A percentile compares a stretch with the other conserved stretches of the same genome.
Evolutionary conservation across 805 yeast species (phyloP).

Genomic region (Candida endomychidarum): DNA sequence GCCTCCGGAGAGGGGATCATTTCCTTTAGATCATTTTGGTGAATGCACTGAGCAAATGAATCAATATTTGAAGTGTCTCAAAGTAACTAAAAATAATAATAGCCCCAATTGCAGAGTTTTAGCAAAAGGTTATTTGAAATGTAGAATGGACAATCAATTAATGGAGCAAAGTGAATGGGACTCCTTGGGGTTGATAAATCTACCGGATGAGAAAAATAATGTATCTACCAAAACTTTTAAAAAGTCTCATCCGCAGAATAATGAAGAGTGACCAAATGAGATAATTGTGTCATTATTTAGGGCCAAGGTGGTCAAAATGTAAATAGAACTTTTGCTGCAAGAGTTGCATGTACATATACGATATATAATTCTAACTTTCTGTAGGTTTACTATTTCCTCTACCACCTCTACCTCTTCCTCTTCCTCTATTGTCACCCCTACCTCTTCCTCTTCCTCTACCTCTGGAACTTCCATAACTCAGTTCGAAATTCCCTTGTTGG

Average conservation of each 20-base stretch:
- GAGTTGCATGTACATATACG: neutral
- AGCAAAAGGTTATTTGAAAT: conserved; percentile 78
- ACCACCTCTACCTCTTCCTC: conserved; percentile 5
- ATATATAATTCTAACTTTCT: neutral
- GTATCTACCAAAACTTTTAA: neutral
- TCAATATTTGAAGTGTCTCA: conserved; percentile 74
- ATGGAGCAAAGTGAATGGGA: conserved; percentile 47
- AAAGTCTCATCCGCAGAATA: neutral
- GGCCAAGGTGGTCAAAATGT: too few relatives aligned
- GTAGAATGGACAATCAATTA: conserved; percentile 78
- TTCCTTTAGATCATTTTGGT: conserved; percentile 85
- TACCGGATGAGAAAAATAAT: conserved; percentile 28
- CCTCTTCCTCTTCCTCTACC: conserved; percentile 17
- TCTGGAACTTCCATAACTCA: neutral
- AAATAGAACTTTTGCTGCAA: too few relatives aligned
- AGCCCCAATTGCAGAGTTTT: conserved; percentile 87
- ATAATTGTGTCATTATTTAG: too few relatives aligned
- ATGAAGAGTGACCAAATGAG: neutral
- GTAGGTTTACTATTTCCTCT: neutral
- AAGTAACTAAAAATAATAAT: conserved; percentile 74
- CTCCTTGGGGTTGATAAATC: conserved; percentile 40
- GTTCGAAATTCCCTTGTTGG: neutral
- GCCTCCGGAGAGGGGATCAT: conserved; percentile 96
- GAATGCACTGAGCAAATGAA: conserved; percentile 81
- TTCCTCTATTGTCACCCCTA: conserved; percentile 12